Base-by-base conservation (phyloP, 192 early-diverging fungal genomes). In the Phycomyces nitens region DNA sequence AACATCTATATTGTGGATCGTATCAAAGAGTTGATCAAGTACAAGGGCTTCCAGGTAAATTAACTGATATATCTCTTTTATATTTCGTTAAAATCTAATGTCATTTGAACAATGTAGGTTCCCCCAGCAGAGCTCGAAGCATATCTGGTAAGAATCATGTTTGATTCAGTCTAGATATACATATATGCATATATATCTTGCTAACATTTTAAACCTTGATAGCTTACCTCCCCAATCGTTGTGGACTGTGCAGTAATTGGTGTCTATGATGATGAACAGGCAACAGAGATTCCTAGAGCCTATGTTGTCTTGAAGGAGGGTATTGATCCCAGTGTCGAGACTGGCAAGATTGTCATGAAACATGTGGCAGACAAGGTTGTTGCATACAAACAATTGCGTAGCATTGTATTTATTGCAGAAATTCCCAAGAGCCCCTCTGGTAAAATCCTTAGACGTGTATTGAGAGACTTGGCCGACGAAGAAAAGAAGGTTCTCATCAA, bases 401-500 rank as follows among this genome's bases (percentile, higher is more conserved):
- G 92, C 14, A 83, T 95, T 14, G 66, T 58, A 0, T 84, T 93
- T 56, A 80, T 92, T 54, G 81, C 84, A 11, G 77, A 65, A 26
- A 84, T 95, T 34, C 93, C 92, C 38, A 92, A 92, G 65, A 84
- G 84, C 61, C 80, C 89, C 1, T 80, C 89, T 0, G 95, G 93
- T 42, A 95, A 95, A 78, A 92, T 95, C 54, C 78, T 96, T 72
- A 81, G 93, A 43, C 74, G 81, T 20, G 78, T 86, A 11, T 52
- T 69, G 21, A 38, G 67, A 27, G 60, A 62, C 34, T 27, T 38
- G 27, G 57, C 66, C n/a, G 43, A 42, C 23, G 23, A 68, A 26
- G 66, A 68, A 41, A 81, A 65, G 7, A 21, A 60, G 44, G 64
- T 57, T 55, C 4, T 2, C 27, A 60, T 26, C 18, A 64, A 50